These are phyloP conservation scores for Aegilops bicornis DNA, from an alignment of 176 grass and related monocot species.

Conservation along the genomic window DNA sequence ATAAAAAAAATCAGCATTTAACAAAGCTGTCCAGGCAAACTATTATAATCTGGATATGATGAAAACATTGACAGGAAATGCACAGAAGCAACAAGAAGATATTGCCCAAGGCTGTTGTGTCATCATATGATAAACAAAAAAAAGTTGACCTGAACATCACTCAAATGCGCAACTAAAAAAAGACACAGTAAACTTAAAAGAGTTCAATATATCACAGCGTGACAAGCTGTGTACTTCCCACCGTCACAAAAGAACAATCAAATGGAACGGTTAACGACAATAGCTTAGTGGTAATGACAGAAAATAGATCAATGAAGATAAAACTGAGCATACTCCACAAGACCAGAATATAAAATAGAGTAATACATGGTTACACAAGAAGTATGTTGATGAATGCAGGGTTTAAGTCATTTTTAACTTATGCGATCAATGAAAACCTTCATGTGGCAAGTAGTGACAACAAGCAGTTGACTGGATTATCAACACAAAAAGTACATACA, in stretches of 20 bases:
- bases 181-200: neutral
- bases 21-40: conserved; percentile 12
- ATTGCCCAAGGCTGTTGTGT: conserved; percentile 7
- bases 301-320: conserved; percentile 1
- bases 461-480: conserved; percentile 6
- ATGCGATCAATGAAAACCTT: neutral
- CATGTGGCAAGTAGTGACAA: neutral
- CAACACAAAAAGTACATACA: conserved; percentile 11
- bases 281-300: neutral
- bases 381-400: neutral
- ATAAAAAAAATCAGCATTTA: neutral
- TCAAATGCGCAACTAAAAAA: neutral
- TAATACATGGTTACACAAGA: neutral
- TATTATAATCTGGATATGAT: conserved; percentile 8
- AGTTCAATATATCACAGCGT: neutral
- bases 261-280: neutral
- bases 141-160: neutral
- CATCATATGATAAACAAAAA: neutral
- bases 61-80: conserved; percentile 3
- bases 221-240: neutral
- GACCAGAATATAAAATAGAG: neutral
- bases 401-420: conserved; percentile 3
- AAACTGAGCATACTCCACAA: neutral
- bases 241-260: conserved; percentile 6
- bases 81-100: conserved; percentile 5